Evolutionary conservation across 2,329 filamentous ascomycete genomes (phyloP), one percentile per base, ranked within the genome.

Genomic region (Xylaria sp.): DNA sequence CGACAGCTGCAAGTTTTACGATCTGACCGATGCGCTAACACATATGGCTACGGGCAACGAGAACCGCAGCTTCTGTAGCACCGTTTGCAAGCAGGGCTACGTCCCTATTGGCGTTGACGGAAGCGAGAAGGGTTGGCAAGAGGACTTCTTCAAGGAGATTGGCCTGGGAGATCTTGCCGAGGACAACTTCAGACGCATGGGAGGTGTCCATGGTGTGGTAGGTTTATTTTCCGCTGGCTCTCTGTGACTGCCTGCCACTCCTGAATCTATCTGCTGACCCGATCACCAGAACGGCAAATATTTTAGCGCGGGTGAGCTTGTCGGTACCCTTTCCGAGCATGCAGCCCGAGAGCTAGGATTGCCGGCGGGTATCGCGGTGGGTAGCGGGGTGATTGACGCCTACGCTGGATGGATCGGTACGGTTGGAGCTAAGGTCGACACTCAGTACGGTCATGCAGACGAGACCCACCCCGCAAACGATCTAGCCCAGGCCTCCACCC

Each of bases 401-500:
- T 99, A 99, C 68, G 94, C 94, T 55, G 94, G 94, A 60, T 99
- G 94, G 94, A 94, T 99, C 63, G 94, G 94, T 57, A 97, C 94
- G 1, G 94, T 99, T n/a, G 94, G 94, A 54, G 93, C 94, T 56
- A 97, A 97, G 73, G 91, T 97, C 64, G 83, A 91, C 62, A 82
- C 95, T 16, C 80, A 81, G 39, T 76, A 80, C 52, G 84, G 89
- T 51, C 82, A 88, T 44, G 80, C 93, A 38, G 87, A 88, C 69
- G 78, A 83, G 55, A 82, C 82, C 34, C 79, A 82, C 4, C 82
- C 89, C 1, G 86, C 89, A 68, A 95, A 96, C 73, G 91, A 96
- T 69, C 84, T 94, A n/a, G 84, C 88, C 2, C 92, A 97, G 73
- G 93, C 93, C 5, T 97, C 97, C 68, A 92, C 89, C 34, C 90